These are phyloP conservation scores for Mycosarcoma mackinlayi DNA, from an alignment of 1,284 basidiomycete genomes.

Conservation along the genomic window DNA sequence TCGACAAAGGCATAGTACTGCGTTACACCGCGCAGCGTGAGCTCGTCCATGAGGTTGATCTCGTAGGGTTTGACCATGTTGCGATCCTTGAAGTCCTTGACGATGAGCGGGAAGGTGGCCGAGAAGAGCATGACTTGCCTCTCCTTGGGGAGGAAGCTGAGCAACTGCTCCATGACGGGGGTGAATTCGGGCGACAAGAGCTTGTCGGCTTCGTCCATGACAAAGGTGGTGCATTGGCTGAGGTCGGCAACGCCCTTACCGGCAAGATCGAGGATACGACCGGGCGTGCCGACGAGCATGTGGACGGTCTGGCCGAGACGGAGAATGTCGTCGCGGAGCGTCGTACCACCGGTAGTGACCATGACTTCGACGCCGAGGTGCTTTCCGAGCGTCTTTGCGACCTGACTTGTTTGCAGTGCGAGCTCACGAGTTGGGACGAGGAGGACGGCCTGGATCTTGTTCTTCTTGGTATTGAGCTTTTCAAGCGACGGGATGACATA, in stretches of 20 bases:
- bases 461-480: constrained; percentile 84
- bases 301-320: constrained; percentile 86
- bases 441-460: constrained; percentile 82
- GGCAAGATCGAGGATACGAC: constrained; percentile 92
- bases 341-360: constrained; percentile 98
- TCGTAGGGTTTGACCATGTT: constrained; percentile 97
- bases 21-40: constrained; percentile 96
- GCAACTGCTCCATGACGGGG: constrained; percentile 96
- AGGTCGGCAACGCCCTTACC: constrained; percentile 94
- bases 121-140: constrained; percentile 99
- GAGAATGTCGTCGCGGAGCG: constrained; percentile 96
- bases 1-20: constrained; percentile 99
- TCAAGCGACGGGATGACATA: constrained; percentile 97
- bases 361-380: constrained; percentile 96
- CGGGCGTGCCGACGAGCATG: constrained; percentile 95
- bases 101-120: constrained; percentile 97
- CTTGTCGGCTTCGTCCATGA: constrained; percentile 93
- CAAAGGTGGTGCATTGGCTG: constrained; percentile 89
- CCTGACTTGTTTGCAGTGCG: constrained; percentile 83
- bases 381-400: constrained; percentile 95
- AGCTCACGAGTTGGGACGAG: constrained; percentile 68
- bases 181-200: constrained; percentile 96
- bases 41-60: constrained; percentile 99
- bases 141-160: constrained; percentile 83
- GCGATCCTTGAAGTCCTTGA: constrained; percentile 99